Conservation (phyloP, 1,284 basidiomycete genomes). For the Vanrija sp. region DNA sequence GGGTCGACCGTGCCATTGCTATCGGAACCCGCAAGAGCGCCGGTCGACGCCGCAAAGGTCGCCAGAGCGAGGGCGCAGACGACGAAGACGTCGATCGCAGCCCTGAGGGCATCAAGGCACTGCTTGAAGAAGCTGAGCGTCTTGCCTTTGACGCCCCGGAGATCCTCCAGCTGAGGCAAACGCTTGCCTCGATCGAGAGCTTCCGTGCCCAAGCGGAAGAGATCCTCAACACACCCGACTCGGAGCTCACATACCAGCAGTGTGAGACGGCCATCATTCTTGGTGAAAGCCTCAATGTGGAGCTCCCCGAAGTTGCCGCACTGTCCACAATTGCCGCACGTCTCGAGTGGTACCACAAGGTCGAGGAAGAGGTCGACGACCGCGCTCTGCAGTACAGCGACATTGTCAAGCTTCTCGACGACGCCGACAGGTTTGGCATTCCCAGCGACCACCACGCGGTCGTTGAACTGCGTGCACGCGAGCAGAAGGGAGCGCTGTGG, state of each 20-base stretch:
- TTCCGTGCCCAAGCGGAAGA: slow-evolving; percentile 37
- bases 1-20: slow-evolving; percentile 56
- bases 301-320: slow-evolving; percentile 37
- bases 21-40: slow-evolving; percentile 36
- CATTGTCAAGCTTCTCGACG: slow-evolving; percentile 31
- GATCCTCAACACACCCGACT: slow-evolving; percentile 29
- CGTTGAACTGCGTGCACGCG: slow-evolving; percentile 27
- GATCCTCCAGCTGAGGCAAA: slow-evolving; percentile 36
- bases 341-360: slow-evolving; percentile 38
- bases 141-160: slow-evolving; percentile 48
- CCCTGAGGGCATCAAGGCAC: slow-evolving; percentile 24
- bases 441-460: slow-evolving; percentile 28
- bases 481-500: slow-evolving; percentile 28
- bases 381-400: slow-evolving; percentile 37
- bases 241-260: slow-evolving; percentile 32
- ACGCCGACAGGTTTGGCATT: slow-evolving; percentile 34
- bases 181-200: slow-evolving; percentile 27
- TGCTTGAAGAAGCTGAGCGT: slow-evolving; percentile 34
- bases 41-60: slow-evolving; percentile 30
- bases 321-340: slow-evolving; percentile 39
- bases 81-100: slow-evolving; percentile 32
- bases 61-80: slow-evolving; percentile 22
- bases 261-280: slow-evolving; percentile 36
- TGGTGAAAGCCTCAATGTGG: slow-evolving; percentile 42
- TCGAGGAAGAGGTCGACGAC: slow-evolving; percentile 45